These are phyloP conservation scores for Mucor ambiguus DNA, from an alignment of 371 early-diverging fungal genomes.

Conservation along the genomic window DNA sequence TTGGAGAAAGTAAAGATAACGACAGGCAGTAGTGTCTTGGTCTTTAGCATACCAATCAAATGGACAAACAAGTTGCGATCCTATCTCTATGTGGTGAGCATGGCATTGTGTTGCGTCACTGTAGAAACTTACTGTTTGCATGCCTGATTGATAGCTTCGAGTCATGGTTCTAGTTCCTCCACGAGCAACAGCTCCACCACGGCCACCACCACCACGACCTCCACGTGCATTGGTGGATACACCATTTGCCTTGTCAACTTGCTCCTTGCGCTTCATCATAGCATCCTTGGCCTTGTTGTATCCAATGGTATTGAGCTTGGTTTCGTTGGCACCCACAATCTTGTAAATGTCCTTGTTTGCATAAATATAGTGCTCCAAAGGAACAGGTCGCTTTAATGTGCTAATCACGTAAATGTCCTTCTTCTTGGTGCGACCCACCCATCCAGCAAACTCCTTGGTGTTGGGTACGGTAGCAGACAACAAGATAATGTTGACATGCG, in stretches of 20 bases:
- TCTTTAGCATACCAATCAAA: conserved; percentile 76
- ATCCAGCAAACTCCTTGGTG: conserved; percentile 98
- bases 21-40: conserved; percentile 84
- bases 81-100: conserved; percentile 22
- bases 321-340: conserved; percentile 78
- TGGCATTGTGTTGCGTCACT: neutral
- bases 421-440: conserved; percentile 98
- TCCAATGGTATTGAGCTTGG: conserved; percentile 42
- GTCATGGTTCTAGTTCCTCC: conserved; percentile 43
- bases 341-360: conserved; percentile 81
- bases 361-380: conserved; percentile 96
- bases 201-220: conserved; percentile 47
- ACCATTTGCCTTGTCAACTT: conserved; percentile 38
- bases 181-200: conserved; percentile 54
- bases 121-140: conserved; percentile 39
- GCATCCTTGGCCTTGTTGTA: conserved; percentile 74
- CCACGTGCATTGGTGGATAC: conserved; percentile 40
- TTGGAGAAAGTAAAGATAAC: conserved; percentile 98
- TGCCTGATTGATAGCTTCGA: conserved; percentile 40
- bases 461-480: conserved; percentile 99
- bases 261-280: conserved; percentile 56
- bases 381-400: conserved; percentile 96
- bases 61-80: conserved; percentile 83
- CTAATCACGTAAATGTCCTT: conserved; percentile 98
- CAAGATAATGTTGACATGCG: conserved; percentile 92